phyloP scores from a whole-genome alignment of 2,329 filamentous ascomycete genomes.

The Domatiomyces catenatus region DNA sequence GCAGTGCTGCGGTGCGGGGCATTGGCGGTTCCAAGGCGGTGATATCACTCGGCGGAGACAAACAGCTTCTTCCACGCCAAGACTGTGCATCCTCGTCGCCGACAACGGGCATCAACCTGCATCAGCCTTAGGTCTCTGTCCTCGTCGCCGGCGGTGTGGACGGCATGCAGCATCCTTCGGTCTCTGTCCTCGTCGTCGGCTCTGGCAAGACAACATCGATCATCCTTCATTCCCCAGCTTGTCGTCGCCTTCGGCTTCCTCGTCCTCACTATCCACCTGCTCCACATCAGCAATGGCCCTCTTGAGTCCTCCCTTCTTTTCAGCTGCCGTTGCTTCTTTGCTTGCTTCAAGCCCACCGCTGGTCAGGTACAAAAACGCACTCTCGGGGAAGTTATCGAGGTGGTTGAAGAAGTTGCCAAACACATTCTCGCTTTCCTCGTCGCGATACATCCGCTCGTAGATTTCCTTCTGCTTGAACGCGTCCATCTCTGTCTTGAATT shows the following conservation, averaged over 20 bases:
- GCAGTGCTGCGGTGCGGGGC: background rate
- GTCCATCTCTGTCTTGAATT: constrained; percentile 61
- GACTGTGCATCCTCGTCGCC: no score
- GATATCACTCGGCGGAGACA: background rate
- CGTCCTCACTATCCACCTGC: constrained; percentile 10
- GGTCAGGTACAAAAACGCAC: constrained; percentile 61
- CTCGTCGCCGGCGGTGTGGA: no score
- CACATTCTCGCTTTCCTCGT: constrained; percentile 77
- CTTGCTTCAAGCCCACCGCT: constrained; percentile 51
- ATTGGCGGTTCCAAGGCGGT: background rate
- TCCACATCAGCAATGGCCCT: constrained; percentile 1
- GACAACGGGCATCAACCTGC: no score
- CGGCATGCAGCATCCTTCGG: no score
- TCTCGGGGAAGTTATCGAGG: constrained; percentile 56
- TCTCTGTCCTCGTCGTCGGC: no score
- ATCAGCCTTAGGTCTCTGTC: no score
- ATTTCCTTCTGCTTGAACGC: constrained; percentile 88
- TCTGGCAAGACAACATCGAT: background rate
- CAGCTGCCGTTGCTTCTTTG: constrained; percentile 19
- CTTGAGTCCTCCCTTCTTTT: constrained; percentile 2
- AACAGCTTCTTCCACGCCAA: background rate
- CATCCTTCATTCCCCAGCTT: constrained; percentile 16
- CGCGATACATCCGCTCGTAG: constrained; percentile 76
- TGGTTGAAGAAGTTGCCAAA: constrained; percentile 69
- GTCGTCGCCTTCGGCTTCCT: constrained; percentile 10